Conservation (phyloP, 495 filamentous ascomycete species). For the Aspergillus bridgeri region DNA sequence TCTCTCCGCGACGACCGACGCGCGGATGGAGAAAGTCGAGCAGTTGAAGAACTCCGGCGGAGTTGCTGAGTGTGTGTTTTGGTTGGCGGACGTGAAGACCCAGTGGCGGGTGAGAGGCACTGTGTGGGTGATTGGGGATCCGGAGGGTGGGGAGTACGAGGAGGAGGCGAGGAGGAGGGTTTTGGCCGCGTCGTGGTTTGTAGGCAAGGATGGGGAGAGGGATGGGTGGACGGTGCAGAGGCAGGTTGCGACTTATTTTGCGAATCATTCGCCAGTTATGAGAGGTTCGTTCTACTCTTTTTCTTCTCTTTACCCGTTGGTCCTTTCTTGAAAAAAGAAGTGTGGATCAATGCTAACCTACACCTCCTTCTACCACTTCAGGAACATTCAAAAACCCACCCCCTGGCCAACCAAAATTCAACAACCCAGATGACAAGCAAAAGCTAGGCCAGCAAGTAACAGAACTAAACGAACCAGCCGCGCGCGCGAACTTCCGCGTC, state of each 20-base stretch:
- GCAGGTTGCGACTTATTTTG: conserved; percentile 83
- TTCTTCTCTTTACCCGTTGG: background rate
- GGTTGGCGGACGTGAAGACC: conserved; percentile 62
- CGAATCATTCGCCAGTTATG: conserved; percentile 74
- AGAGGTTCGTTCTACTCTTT: conserved; percentile 51
- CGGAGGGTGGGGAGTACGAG: conserved; percentile 51
- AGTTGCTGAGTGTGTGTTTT: conserved; percentile 78
- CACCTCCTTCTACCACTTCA: conserved; percentile 16
- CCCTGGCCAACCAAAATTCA: conserved; percentile 60
- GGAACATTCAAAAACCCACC: conserved; percentile 73
- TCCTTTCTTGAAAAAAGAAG: conserved; percentile 2
- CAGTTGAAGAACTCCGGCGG: conserved; percentile 59
- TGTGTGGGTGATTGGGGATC: conserved; percentile 68
- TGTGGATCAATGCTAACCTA: too few species aligned
- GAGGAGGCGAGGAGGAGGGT: conserved; percentile 42
- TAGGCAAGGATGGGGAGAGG: conserved; percentile 17
- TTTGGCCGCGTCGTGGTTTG: conserved; percentile 25
- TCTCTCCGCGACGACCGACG: conserved; percentile 81
- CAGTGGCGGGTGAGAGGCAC: conserved; percentile 84
- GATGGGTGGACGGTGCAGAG: conserved; percentile 64
- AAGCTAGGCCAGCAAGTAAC: conserved; percentile 64
- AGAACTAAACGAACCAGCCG: conserved; percentile 63
- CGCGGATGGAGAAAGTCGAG: conserved; percentile 74
- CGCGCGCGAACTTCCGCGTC: conserved; percentile 78
- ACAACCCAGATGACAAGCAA: conserved; percentile 39